Evolutionary conservation across 2,329 filamentous ascomycete genomes (phyloP), one percentile per base, ranked within the genome.

Genomic region (Domatiomyces catenatus): DNA sequence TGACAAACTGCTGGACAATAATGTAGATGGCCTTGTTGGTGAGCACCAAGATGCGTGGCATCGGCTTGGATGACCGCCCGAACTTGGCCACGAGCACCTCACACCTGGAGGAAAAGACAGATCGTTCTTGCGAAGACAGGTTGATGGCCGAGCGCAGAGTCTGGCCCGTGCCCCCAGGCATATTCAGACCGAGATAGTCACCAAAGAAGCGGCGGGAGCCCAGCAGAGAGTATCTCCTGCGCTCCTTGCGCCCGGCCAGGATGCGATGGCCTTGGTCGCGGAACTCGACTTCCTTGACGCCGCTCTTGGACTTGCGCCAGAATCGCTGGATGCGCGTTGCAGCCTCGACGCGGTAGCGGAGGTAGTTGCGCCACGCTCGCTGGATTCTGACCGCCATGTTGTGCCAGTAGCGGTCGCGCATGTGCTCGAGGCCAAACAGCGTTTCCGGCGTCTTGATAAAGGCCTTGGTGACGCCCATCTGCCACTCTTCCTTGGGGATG

Each of bases 301-400:
- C 90, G 12, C 86, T 86, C 52, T 84, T 86, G 71, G 93, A 89
- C 69, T 92, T 89, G 61, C 90, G 79, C 89, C 89, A 98, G 72
- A 94, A 89, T 43, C 87, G 79, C 65, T 96, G 92, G 58, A 98
- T 96, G 32, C 92, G 80, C 12, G 84, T 94, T 5, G 92, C 92
- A 52, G 86, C 92, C 68, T 98, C 92, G 22, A 81, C 84, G 44
- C 92, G 80, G 67, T 96, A 96, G 4, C 90, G 82, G 42, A 96
- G 76, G 63, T 95, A 96, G 48, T 93, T 94, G 61, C 92, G 80
- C 92, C 92, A 98, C 63, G 94, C 92, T 59, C 92, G 80, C 70
- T 98, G 92, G 53, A 98, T 96, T 52, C 92, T 81, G 53, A 90
- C 94, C 2, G 92, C 92, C 92, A 98, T 96, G 69, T 96, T 98